These are phyloP conservation scores for Cyberlindnera subsufficiens DNA, from an alignment of 805 yeast species.

Conservation along the genomic window DNA sequence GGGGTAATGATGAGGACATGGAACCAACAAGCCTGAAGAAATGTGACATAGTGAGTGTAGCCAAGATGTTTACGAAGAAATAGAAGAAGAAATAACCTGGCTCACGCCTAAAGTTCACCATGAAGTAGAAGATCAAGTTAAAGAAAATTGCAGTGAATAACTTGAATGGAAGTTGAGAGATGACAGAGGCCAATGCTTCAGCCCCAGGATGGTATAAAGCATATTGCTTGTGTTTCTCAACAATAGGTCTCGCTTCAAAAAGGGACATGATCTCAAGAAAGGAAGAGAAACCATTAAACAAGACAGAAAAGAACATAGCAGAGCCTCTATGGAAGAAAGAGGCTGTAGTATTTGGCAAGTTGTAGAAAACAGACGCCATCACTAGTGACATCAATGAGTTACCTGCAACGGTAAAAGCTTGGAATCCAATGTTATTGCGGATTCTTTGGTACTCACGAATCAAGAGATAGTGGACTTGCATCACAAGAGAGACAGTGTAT, in stretches of 20 bases:
- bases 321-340: constrained; percentile 55
- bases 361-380: constrained; percentile 53
- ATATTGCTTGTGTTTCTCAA: constrained; percentile 53
- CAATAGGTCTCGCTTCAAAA: constrained; percentile 40
- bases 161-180: constrained; percentile 55
- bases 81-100: constrained; percentile 55
- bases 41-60: constrained; percentile 51
- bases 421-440: constrained; percentile 43
- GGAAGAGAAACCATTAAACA: constrained; percentile 61
- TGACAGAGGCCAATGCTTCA: constrained; percentile 55
- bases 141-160: constrained; percentile 38
- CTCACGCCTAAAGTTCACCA: constrained; percentile 44
- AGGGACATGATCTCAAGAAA: constrained; percentile 43
- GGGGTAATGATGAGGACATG: constrained; percentile 37
- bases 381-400: constrained; percentile 49
- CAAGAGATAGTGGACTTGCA: constrained; percentile 45
- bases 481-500: constrained; percentile 43
- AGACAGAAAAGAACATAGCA: constrained; percentile 59
- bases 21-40: constrained; percentile 52
- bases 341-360: constrained; percentile 35
- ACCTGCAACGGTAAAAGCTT: constrained; percentile 34
- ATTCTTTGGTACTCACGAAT: constrained; percentile 43
- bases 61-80: constrained; percentile 34
- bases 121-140: constrained; percentile 45
- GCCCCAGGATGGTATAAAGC: constrained; percentile 59